Evolutionary conservation across 495 filamentous ascomycete species (phyloP).

Genomic region (Penicillium simplicissimum): DNA sequence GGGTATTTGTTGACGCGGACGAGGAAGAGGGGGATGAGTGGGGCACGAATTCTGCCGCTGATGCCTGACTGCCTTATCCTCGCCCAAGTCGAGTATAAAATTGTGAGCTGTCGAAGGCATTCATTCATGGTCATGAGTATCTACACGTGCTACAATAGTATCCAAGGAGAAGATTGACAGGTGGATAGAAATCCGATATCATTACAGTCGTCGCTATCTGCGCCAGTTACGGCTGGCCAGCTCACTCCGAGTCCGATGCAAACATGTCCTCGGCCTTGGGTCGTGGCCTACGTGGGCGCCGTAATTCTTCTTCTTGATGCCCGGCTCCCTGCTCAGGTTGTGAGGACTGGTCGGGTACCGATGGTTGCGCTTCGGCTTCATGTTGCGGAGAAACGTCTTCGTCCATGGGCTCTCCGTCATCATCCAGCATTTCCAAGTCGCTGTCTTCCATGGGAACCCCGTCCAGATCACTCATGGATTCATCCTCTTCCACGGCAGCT

Average conservation of each 20-base stretch:
- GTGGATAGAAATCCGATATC: slow-evolving; percentile 8
- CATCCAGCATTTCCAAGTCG: slow-evolving; percentile 12
- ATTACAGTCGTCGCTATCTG: slow-evolving; percentile 19
- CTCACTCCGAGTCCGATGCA: slow-evolving; percentile 60
- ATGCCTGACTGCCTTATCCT: slow-evolving; percentile 25
- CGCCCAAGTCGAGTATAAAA: slow-evolving; percentile 12
- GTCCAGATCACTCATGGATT: slow-evolving; percentile 44
- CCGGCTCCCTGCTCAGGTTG: slow-evolving; percentile 25
- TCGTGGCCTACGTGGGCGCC: slow-evolving; percentile 53
- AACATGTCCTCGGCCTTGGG: slow-evolving; percentile 95
- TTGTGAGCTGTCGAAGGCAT: background rate
- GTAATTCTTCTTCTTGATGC: slow-evolving; percentile 26
- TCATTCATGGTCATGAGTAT: background rate
- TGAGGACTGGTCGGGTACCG: slow-evolving; percentile 18
- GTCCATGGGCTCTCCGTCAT: slow-evolving; percentile 41
- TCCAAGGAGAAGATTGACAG: background rate
- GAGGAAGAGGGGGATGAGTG: slow-evolving; percentile 24
- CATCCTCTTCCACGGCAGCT: slow-evolving; percentile 35
- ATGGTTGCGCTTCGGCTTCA: slow-evolving; percentile 12
- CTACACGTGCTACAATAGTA: background rate
- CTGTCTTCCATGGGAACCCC: slow-evolving; percentile 56
- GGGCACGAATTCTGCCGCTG: slow-evolving; percentile 33
- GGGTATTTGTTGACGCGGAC: slow-evolving; percentile 38
- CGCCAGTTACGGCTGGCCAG: background rate
- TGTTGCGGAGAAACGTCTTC: slow-evolving; percentile 19